These are phyloP conservation scores for Carex myosuroides DNA, from an alignment of 176 grass and related monocot genomes.

Conservation along the genomic window DNA sequence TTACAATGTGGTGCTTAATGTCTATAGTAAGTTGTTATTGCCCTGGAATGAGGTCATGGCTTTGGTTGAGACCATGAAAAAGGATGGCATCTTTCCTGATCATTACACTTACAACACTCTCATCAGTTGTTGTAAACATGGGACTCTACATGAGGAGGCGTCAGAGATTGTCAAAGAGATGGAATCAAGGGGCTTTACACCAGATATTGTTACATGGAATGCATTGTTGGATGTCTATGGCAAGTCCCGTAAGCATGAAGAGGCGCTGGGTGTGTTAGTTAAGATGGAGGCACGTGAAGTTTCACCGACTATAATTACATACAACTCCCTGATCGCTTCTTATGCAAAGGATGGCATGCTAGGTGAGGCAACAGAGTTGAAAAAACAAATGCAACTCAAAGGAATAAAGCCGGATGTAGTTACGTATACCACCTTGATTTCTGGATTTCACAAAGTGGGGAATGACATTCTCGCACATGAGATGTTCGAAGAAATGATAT, in stretches of 20 bases:
- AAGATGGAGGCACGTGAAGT: slow-evolving; percentile 66
- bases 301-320: slow-evolving; percentile 47
- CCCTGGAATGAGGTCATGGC: slow-evolving; percentile 57
- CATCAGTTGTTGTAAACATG: slow-evolving; percentile 66
- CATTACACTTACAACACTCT: slow-evolving; percentile 89
- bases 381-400: slow-evolving; percentile 65
- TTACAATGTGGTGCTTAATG: slow-evolving; percentile 86
- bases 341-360: slow-evolving; percentile 71
- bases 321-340: slow-evolving; percentile 74
- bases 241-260: slow-evolving; percentile 49
- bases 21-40: slow-evolving; percentile 59
- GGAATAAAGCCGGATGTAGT: slow-evolving; percentile 69
- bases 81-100: slow-evolving; percentile 41
- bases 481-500: slow-evolving; percentile 61
- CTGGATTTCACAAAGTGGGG: slow-evolving; percentile 62
- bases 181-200: slow-evolving; percentile 49
- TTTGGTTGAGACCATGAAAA: slow-evolving; percentile 72
- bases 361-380: slow-evolving; percentile 50
- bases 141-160: slow-evolving; percentile 49
- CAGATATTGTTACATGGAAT: slow-evolving; percentile 87
- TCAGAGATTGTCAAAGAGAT: slow-evolving; percentile 56
- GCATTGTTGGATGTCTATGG: slow-evolving; percentile 80
- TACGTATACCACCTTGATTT: slow-evolving; percentile 87
- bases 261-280: slow-evolving; percentile 51
- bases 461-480: slow-evolving; percentile 51